A percentile compares a stretch with the other conserved stretches of the same genome.
These are phyloP conservation scores for Oxyria digyna DNA, from an alignment of 148 eudicot species.

Conservation along the genomic window DNA sequence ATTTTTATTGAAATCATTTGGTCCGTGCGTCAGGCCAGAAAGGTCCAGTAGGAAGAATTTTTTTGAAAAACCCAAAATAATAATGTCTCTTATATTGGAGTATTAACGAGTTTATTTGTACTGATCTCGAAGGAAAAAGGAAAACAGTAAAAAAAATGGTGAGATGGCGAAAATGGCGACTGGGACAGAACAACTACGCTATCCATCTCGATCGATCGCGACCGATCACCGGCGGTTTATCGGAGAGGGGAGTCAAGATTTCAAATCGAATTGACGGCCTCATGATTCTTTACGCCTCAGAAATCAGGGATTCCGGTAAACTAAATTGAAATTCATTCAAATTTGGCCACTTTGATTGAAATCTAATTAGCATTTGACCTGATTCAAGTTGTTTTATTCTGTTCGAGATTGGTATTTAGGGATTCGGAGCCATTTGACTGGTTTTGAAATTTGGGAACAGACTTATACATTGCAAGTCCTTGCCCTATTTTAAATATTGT, in stretches of 20 bases:
- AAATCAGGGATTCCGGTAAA: not conserved
- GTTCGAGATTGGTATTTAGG: not conserved
- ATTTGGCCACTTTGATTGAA: no score
- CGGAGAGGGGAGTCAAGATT: not conserved
- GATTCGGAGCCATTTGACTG: not conserved
- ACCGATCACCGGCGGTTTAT: not conserved
- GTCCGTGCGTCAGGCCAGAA: no score
- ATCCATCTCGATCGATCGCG: not conserved
- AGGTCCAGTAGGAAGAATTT: no score
- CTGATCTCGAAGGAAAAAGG: not conserved
- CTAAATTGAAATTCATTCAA: not conserved
- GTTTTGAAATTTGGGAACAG: not conserved
- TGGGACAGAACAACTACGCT: not conserved
- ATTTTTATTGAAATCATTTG: no score
- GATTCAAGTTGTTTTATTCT: not conserved
- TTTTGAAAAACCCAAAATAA: no score
- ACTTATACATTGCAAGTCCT: no score
- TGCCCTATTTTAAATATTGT: no score
- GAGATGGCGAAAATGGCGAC: not conserved
- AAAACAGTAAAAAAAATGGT: not conserved
- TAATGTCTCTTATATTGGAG: no score
- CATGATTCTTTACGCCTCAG: not conserved
- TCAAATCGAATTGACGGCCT: not conserved
- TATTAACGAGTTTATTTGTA: no score
- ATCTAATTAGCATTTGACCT: not conserved